Evolutionary conservation across 768 basidiomycete genomes (phyloP).

Genomic region (Russula griseocarnosa): DNA sequence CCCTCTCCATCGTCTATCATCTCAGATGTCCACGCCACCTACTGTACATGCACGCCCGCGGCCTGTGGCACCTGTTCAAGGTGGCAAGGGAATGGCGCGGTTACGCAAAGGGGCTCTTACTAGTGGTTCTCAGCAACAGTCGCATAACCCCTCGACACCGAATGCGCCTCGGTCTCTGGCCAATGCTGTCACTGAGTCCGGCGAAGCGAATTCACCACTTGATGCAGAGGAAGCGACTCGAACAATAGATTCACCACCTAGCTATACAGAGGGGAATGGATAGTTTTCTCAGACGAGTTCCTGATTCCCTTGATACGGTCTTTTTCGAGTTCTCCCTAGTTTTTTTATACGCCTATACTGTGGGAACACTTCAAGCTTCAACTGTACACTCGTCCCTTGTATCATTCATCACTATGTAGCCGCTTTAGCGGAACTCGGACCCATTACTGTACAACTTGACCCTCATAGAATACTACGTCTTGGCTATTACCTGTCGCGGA

Average conservation of each 20-base stretch:
- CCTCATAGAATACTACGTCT: too few species aligned
- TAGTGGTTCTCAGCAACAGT: neutral
- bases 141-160: neutral
- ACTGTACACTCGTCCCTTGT: neutral
- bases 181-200: neutral
- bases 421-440: too few species aligned
- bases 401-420: too few species aligned
- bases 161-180: neutral
- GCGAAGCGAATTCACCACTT: neutral
- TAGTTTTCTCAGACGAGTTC: neutral
- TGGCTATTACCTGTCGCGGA: too few species aligned
- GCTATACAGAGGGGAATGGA: conserved; percentile 18
- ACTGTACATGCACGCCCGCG: neutral
- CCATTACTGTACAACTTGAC: too few species aligned
- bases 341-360: too few species aligned
- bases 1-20: neutral
- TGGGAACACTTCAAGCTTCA: neutral
- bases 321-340: too few species aligned
- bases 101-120: too few species aligned
- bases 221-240: conserved; percentile 26
- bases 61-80: neutral
- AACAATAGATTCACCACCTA: conserved; percentile 30
- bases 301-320: neutral
- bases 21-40: neutral
- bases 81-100: conserved; percentile 13